phyloP scores from a whole-genome alignment of 1,284 basidiomycete genomes.

The Ceratorhiza oryzae-sativae region DNA sequence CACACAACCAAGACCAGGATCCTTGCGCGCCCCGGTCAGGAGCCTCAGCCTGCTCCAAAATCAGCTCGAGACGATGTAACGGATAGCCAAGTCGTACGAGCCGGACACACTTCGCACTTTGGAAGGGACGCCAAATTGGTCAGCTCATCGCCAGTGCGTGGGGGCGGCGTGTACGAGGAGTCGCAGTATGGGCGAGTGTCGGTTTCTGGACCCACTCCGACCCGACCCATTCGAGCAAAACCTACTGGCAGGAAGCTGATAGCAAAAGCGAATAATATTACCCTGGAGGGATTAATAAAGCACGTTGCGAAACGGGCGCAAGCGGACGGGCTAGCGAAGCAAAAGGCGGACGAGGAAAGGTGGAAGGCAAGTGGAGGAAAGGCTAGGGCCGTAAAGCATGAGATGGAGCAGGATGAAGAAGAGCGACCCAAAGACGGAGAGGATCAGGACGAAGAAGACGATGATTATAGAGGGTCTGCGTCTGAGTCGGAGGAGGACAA shows the following conservation, averaged over 20 bases:
- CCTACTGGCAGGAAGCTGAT: not conserved
- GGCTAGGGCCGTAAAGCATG: not conserved
- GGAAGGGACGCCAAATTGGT: slow-evolving; percentile 3
- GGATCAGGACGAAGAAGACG: slow-evolving; percentile 40
- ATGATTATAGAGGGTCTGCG: slow-evolving; percentile 33
- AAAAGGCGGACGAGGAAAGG: slow-evolving; percentile 35
- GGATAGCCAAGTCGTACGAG: slow-evolving; percentile 16
- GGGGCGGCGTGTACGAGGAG: slow-evolving; percentile 22
- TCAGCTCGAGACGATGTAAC: not conserved
- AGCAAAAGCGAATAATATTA: not conserved
- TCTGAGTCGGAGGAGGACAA: slow-evolving; percentile 38
- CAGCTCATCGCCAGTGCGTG: slow-evolving; percentile 1
- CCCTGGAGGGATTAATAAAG: slow-evolving; percentile 18
- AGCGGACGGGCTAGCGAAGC: slow-evolving; percentile 33
- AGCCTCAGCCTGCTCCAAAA: not conserved
- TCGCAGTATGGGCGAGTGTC: slow-evolving; percentile 14
- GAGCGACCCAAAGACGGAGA: slow-evolving; percentile 25
- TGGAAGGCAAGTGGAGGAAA: slow-evolving; percentile 30
- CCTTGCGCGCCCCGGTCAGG: slow-evolving; percentile 12
- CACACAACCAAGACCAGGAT: not conserved
- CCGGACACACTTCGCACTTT: slow-evolving; percentile 20
- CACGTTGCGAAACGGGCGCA: slow-evolving; percentile 8
- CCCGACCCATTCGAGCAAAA: slow-evolving; percentile 17
- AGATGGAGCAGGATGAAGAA: not conserved
- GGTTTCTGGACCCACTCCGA: slow-evolving; percentile 3